Evolutionary conservation across 1,284 basidiomycete genomes (phyloP), one percentile per base, ranked within the genome.

Genomic region (Ustilago tritici): DNA sequence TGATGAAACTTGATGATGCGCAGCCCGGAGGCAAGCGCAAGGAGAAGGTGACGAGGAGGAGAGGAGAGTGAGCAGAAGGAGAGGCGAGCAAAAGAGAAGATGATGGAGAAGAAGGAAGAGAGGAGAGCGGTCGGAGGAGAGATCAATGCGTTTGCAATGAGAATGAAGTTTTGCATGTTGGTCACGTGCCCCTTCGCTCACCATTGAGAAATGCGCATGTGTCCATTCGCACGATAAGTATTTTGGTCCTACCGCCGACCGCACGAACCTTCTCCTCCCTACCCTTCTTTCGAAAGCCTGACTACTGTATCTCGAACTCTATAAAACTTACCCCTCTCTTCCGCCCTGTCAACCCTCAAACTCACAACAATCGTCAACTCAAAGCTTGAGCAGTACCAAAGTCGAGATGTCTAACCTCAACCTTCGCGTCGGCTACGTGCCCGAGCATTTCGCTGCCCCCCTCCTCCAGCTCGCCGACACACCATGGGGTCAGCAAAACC

Each of bases 401-500:
- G 19, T 15, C 47, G 52, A 40, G 12, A 69, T 65, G 64, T 49
- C 68, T 8, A 19, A 53, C 14, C 65, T 71, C 47, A 28, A 55
- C 4, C 66, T 82, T n/a, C 81, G 81, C 49, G 56, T 83, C 36
- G 83, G 83, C 41, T 84, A 77, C 56, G 82, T 85, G 15, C 83
- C 82, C 15, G 83, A 85, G 62, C 83, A 85, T 71, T 84, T 85
- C 66, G 78, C 79, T 43, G 79, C 73, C 17, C 83, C 83, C 2
- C 62, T 85, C 10, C 76, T 80, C 17, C 67, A 79, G 57, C 77
- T 85, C 14, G 81, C 79, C 14, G 73, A 55, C 15, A 66, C 83
- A 1, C 47, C 55, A n/a, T 85, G 83, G 83, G 84, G 84, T 40
- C 49, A 67, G 47, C 43, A 62, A 11, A 61, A 84, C 70, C 62